Evolutionary conservation across 1,284 basidiomycete species (phyloP).

Genomic region (Tremellales sp.): DNA sequence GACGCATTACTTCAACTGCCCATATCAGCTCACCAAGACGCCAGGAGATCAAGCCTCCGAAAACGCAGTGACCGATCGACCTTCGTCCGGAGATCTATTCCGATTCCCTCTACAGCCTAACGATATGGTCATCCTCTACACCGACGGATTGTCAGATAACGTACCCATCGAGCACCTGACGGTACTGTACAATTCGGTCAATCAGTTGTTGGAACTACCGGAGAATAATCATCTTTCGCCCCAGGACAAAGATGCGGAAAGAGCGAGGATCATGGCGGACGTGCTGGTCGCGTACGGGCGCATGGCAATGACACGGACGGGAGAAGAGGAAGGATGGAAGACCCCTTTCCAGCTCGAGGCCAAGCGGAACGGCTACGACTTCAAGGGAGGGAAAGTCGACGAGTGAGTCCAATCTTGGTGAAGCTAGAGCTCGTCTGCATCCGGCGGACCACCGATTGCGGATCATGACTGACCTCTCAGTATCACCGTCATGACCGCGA

Average conservation of each 20-base stretch:
- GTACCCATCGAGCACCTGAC: constrained; percentile 49
- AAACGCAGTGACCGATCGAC: constrained; percentile 24
- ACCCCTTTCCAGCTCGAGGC: constrained; percentile 48
- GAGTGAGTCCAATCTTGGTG: too few species aligned
- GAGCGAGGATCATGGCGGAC: constrained; percentile 47
- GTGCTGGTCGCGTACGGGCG: constrained; percentile 49
- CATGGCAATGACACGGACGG: constrained; percentile 45
- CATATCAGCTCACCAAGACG: constrained; percentile 36
- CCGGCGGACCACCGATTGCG: not conserved
- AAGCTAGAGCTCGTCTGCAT: not conserved
- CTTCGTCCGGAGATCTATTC: constrained; percentile 35
- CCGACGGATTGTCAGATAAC: constrained; percentile 57
- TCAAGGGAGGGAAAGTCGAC: constrained; percentile 51
- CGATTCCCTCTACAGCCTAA: constrained; percentile 40
- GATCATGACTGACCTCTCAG: constrained; percentile 10
- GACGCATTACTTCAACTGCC: constrained; percentile 51
- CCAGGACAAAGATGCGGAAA: constrained; percentile 32
- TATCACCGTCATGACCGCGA: constrained; percentile 43
- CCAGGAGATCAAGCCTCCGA: constrained; percentile 8
- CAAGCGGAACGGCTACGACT: constrained; percentile 45
- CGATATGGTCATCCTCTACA: constrained; percentile 49
- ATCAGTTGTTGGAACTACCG: constrained; percentile 27
- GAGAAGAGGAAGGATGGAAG: constrained; percentile 42
- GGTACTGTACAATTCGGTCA: constrained; percentile 28
- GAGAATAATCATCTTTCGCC: constrained; percentile 33